Base-by-base conservation (phyloP, 108 stramenopile genomes). In the Nitzschia palea region DNA sequence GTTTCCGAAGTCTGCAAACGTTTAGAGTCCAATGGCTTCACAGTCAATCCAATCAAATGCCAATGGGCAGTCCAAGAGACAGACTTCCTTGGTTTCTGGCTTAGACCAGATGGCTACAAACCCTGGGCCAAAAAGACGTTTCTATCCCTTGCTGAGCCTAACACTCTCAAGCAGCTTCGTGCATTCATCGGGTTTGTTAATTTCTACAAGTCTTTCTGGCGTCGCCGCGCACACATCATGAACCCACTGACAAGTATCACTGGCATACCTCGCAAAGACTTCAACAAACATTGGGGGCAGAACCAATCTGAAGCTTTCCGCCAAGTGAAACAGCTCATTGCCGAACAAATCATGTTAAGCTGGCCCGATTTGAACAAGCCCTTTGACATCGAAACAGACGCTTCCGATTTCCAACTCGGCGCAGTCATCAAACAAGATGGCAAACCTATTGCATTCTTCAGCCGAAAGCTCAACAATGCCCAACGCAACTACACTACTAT, bases 131-230 rank as follows among this genome's bases (percentile, higher is more conserved):
- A 80, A 52, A 84, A 84, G 43, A 65, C 80, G 15, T 55, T 8
- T 77, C 45, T 25, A 44, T 10, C 4, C 33, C 56, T 12, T 17
- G 52, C 37, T 68, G 78, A 67, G 29, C 47, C 0, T 68, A 78
- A 62, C 44, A 27, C 48, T 29, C 17, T 44, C 0, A 68, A 60
- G 36, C 74, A 77, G 36, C 31, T 82, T 10, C 85, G 77, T 10
- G 40, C 44, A 17, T 81, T 81, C 42, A 40, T 80, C 9, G 85
- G 85, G 0, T 40, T 71, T 27, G 62, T 86, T n/a, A 86, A 78
- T 35, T 83, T 62, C 42, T 86, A 83, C 50, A 44, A 70, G 0
- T 63, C 70, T 25, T 68, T 78, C 55, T 80, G 76, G 76, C 23
- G 34, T 4, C 32, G 36, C 8, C 47, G 74, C 33, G 22, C 71